Evolutionary conservation across 768 basidiomycete species (phyloP).

Genomic region (Kwoniella mangroviensis): DNA sequence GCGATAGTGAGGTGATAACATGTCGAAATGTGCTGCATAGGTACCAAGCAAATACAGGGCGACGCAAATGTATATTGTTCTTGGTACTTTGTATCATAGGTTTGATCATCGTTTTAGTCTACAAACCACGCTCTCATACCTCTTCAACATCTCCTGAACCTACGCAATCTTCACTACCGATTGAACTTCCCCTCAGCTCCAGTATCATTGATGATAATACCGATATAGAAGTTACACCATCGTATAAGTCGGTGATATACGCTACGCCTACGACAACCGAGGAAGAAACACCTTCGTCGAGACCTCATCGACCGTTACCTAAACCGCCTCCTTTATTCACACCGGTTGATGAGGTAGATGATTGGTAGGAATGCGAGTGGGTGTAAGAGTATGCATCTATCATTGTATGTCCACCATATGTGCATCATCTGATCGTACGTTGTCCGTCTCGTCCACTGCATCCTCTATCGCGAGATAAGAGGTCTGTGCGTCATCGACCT

Average conservation of each 20-base stretch:
- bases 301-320: slow-evolving; percentile 29
- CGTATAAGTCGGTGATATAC: slow-evolving; percentile 9
- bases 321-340: slow-evolving; percentile 32
- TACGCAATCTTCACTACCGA: slow-evolving; percentile 8
- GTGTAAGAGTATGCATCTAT: too few species aligned
- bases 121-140: slow-evolving; percentile 71
- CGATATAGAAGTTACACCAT: slow-evolving; percentile 2
- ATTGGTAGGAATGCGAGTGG: slow-evolving; percentile 4
- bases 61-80: slow-evolving; percentile 90
- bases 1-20: neutral
- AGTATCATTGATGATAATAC: slow-evolving; percentile 2
- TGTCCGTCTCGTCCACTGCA: too few species aligned
- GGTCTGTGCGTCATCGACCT: slow-evolving; percentile 10
- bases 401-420: neutral
- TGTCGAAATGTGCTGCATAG: slow-evolving; percentile 58
- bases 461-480: neutral
- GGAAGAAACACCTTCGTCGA: neutral
- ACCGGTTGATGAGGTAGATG: neutral
- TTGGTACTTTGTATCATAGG: slow-evolving; percentile 87
- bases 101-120: slow-evolving; percentile 82
- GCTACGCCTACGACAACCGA: neutral
- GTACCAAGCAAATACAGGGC: slow-evolving; percentile 92
- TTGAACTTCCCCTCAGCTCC: slow-evolving; percentile 2
- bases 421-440: neutral
- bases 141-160: slow-evolving; percentile 12